Evolutionary conservation across 139 green algal genomes (phyloP).

Genomic region (Yamagishiella unicocca): DNA sequence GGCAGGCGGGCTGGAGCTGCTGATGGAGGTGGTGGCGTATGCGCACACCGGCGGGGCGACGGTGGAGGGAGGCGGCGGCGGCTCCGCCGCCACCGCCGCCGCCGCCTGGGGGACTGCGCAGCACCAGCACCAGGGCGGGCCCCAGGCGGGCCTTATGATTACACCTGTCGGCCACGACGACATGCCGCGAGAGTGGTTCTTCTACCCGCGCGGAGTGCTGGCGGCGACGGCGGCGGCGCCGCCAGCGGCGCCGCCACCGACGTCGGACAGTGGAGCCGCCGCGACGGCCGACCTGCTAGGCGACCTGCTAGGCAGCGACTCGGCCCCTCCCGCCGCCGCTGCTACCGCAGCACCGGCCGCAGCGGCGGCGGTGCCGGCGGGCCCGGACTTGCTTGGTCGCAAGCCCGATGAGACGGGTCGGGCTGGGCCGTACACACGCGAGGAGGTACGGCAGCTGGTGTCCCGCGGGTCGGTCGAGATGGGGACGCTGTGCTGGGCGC

Average conservation of each 20-base stretch:
- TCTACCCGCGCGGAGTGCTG: constrained; percentile 61
- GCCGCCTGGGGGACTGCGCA: not conserved
- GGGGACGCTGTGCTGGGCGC: constrained; percentile 14
- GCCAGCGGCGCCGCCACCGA: not conserved
- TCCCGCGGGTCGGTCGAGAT: constrained; percentile 55
- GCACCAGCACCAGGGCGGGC: not conserved
- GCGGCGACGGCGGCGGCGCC: not conserved
- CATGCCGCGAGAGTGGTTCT: constrained; percentile 84
- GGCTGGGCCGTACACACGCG: constrained; percentile 82
- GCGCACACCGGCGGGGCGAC: constrained; percentile 69
- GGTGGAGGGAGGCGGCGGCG: constrained; percentile 17
- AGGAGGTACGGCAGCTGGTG: constrained; percentile 74
- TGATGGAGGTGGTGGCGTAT: constrained; percentile 86
- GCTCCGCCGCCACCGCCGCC: not conserved
- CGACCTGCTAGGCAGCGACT: not conserved
- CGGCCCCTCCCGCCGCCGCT: not conserved
- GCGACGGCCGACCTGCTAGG: not conserved
- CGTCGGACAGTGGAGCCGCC: not conserved
- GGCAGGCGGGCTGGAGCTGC: constrained; percentile 80
- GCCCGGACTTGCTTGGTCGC: constrained; percentile 26
- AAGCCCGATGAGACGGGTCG: constrained; percentile 49
- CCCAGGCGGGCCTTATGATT: constrained; percentile 63
- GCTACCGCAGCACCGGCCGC: not conserved
- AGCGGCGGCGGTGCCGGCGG: not conserved
- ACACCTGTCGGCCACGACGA: constrained; percentile 63